These are phyloP conservation scores for Xerophyta viscosa DNA, from an alignment of 106 monocot species.

Conservation along the genomic window DNA sequence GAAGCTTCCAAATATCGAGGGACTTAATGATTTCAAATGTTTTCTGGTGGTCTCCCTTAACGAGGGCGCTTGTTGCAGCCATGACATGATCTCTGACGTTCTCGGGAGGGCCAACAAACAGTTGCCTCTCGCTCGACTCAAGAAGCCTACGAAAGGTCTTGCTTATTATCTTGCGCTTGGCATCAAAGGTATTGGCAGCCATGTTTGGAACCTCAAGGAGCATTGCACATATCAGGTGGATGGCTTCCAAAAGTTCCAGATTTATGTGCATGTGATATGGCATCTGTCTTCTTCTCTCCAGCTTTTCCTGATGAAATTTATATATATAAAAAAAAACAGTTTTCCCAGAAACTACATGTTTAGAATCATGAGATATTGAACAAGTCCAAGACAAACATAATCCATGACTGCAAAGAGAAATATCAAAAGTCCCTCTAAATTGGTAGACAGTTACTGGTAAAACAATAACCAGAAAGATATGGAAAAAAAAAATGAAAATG, in stretches of 20 bases:
- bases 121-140: slow-evolving; percentile 70
- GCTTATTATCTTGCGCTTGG: slow-evolving; percentile 60
- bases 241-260: slow-evolving; percentile 90
- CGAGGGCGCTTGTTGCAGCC: slow-evolving; percentile 69
- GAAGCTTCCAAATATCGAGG: slow-evolving; percentile 75
- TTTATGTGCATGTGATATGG: slow-evolving; percentile 99
- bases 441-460: no score
- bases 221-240: slow-evolving; percentile 86
- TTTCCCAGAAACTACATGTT: no score
- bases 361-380: no score
- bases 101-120: slow-evolving; percentile 90
- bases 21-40: slow-evolving; percentile 44
- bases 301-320: slow-evolving; percentile 60
- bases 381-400: no score
- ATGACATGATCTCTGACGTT: slow-evolving; percentile 89
- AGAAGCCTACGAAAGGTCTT: slow-evolving; percentile 91
- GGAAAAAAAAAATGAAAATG: no score
- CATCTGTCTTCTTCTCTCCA: slow-evolving; percentile 81
- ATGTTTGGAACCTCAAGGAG: slow-evolving; percentile 92
- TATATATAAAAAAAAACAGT: no score
- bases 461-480: no score
- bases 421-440: no score
- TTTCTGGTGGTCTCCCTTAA: slow-evolving; percentile 60
- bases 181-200: slow-evolving; percentile 58
- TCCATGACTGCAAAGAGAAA: no score